Base-by-base conservation (phyloP, 2,329 filamentous ascomycete species). In the Xylaria sp. region DNA sequence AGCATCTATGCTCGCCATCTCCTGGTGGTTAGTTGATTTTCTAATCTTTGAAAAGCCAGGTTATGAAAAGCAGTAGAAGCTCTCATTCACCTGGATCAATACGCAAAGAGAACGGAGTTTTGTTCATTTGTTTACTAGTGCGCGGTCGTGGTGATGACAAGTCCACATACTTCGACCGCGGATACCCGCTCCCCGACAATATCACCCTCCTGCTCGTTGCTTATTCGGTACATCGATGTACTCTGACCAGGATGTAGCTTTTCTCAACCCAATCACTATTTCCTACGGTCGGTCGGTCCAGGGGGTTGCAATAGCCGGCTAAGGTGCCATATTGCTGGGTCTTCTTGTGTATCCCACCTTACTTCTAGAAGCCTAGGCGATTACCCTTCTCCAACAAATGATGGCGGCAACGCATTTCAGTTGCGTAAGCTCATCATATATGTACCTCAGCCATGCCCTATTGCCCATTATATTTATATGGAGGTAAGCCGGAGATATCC, bases 281-380 rank as follows among this genome's bases (percentile, higher is more conserved):
- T 13, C n/a, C 23, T 19, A 27, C 27, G 25, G 35, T 21, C 44
- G 38, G 54, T 55, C 2, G 51, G 44, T 41, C 38, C 19, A 54
- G 37, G 52, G 54, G 23, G 54, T 58, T 58, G 48, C 49, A 58
- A 51, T 51, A 54, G 23, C 54, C 49, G 54, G 49, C 47, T 27
- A 52, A 57, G 46, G 58, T 53, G 25, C 63, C 63, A 60, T 54
- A 65, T 60, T 49, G 41, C 60, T 63, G 63, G 63, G 60, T 65
- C 38, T 37, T 35, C 31, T 54, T 62, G 62, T 64, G 62, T 60
- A 57, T 62, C 55, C 55, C 62, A 62, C 54, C 43, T 43, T 31
- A 52, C 47, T 65, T 65, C 62, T 57, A 60, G 58, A 65, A 62
- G 52, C 59, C 17, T 58, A 57, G 44, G 31, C 40, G 41, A 17